These are phyloP conservation scores for Taphrina wiesneri DNA, from an alignment of 1,139 yeast genomes.

Conservation along the genomic window DNA sequence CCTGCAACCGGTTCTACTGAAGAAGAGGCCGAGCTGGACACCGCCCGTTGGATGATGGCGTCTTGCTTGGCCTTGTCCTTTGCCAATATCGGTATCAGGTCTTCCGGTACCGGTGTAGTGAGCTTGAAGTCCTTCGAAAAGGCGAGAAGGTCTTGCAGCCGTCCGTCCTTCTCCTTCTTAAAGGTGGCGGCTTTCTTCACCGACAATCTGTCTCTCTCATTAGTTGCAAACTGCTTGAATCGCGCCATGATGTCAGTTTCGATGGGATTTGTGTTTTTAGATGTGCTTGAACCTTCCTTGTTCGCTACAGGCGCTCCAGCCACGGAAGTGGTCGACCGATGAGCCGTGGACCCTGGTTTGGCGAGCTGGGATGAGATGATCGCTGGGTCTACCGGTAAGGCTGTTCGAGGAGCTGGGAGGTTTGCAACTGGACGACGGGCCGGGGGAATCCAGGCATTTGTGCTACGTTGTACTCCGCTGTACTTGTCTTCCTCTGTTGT, in stretches of 20 bases:
- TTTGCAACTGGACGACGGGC: constrained; percentile 26
- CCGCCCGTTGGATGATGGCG: constrained; percentile 51
- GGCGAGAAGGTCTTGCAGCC: constrained; percentile 70
- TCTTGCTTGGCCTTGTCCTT: constrained; percentile 67
- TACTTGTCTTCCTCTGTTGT: constrained; percentile 94
- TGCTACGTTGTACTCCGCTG: constrained; percentile 68
- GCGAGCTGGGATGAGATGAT: constrained; percentile 30
- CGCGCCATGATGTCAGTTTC: constrained; percentile 46
- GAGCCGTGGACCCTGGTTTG: constrained; percentile 11
- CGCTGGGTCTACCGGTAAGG: constrained; percentile 30
- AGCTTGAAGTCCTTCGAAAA: constrained; percentile 82
- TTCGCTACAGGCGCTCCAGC: not conserved
- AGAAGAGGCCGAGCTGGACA: constrained; percentile 41
- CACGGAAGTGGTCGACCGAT: constrained; percentile 5
- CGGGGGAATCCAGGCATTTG: constrained; percentile 26
- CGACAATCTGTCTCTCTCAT: constrained; percentile 44
- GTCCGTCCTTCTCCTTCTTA: constrained; percentile 52
- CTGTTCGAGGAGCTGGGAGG: not conserved
- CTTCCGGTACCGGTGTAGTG: constrained; percentile 58
- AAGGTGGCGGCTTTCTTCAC: constrained; percentile 44
- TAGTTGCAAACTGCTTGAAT: constrained; percentile 47
- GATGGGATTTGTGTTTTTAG: constrained; percentile 37
- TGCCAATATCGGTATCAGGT: constrained; percentile 71
- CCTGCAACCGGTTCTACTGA: not conserved
- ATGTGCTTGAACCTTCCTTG: not conserved